Evolutionary conservation across 257 asterid species (phyloP), one percentile per base, ranked within the genome.

Genomic region (Penstemon eatonii): DNA sequence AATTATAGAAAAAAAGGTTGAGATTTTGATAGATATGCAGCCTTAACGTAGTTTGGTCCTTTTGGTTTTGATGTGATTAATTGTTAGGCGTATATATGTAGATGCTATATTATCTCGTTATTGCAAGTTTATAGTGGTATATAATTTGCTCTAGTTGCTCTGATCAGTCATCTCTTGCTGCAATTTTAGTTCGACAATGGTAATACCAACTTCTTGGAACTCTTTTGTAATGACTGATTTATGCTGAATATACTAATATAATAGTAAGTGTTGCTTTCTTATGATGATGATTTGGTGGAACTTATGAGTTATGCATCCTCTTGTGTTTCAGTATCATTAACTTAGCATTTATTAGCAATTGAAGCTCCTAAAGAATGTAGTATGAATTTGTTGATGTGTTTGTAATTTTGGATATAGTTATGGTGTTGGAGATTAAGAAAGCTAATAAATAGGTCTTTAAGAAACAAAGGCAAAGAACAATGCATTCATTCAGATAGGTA

Each of bases 131-230:
- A 33, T 52, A 10, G 56, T 42, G 64, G 43, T 33, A 55, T 39
- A 55, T 50, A 54, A 1, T 15, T 33, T 52, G 65, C 65, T 75
- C 47, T 41, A 33, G 38, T 42, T 58, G 10, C 60, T 68, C 38
- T 38, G 39, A 50, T 51, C 40, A 51, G 66, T 52, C 18, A 55
- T 47, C 71, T 37, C 50, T 40, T 61, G 73, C 6, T 71, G 67
- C 67, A 76, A 38, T 36, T 59, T 54, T 60, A 56, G 66, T 45
- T 40, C 10, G 44, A 38, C 12, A 46, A 55, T 63, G 68, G 18
- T 37, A 59, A 25, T 55, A 55, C 50, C 64, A 61, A 45, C 65
- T 47, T 67, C 63, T 71, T 76, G 66, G 56, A n/a, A 37, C 69
- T 6, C 9, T 40, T 36, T 56, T 60, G 36, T 44, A 67, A 54